phyloP scores from a whole-genome alignment of 768 basidiomycete species.

The Lentinula sp. region DNA sequence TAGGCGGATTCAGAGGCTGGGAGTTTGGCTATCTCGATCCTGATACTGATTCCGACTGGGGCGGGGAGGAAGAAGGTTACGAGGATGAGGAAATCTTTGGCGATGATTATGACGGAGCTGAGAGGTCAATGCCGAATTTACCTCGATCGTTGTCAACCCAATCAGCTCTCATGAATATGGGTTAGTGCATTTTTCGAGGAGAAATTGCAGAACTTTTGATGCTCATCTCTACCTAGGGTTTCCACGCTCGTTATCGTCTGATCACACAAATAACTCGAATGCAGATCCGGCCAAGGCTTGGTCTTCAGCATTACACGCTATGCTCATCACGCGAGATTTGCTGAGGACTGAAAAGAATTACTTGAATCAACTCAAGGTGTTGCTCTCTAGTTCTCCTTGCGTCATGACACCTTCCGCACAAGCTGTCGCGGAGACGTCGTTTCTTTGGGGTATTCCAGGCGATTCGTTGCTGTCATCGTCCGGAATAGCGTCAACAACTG shows the following conservation, averaged over 20 bases:
- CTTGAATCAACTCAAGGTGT: conserved; percentile 27
- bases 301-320: conserved; percentile 26
- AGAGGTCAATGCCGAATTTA: neutral
- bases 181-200: neutral
- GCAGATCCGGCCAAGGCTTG: neutral
- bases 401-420: neutral
- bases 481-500: neutral
- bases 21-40: conserved; percentile 6
- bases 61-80: neutral
- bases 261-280: neutral
- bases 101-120: neutral
- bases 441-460: conserved; percentile 9
- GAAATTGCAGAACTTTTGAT: neutral
- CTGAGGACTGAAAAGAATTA: conserved; percentile 41
- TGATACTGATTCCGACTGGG: conserved; percentile 2
- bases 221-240: neutral
- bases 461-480: conserved; percentile 9
- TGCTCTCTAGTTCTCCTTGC: conserved; percentile 29
- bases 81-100: neutral
- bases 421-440: neutral
- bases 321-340: conserved; percentile 43
- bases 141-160: neutral
- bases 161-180: neutral
- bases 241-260: neutral
- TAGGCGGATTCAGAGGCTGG: conserved; percentile 9